Base-by-base conservation (phyloP, 306 rosid genomes). In the Cyamopsis tetragonoloba region DNA sequence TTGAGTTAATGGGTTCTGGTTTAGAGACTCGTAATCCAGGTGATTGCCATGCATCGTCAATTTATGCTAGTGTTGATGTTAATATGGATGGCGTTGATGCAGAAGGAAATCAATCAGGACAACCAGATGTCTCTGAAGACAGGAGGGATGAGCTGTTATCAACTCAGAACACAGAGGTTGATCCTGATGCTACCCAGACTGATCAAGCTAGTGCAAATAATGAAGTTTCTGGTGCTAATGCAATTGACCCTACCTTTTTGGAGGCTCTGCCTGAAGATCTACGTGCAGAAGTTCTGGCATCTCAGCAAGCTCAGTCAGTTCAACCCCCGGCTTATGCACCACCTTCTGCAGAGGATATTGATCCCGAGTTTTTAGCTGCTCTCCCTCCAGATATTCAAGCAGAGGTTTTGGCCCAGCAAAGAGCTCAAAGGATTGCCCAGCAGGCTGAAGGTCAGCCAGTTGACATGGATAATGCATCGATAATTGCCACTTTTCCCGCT, bases 391-490 rank as follows among this genome's bases (percentile, higher is more conserved):
- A 88, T 71, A 90, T 95, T 63, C 99, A 91, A 75, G 96, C 91
- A 57, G 99, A 95, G 81, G 97, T 95, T 70, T 83, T 95, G 87
- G 95, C 91, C 70, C 99, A 95, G 75, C 99, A 95, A 77, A 85
- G 95, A 74, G 96, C 95, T 51, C 99, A 95, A 72, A 86, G 97
- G 81, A 87, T 85, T 74, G 85, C 88, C 48, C 99, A 83, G 31
- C 96, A 82, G 83, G 96, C 95, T 54, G 99, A 95, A 82, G 99
- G 99, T 81, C 99, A 86, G 54, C 97, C 97, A 3, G 97, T 95
- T 77, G 99, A 95, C 73, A 90, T 95, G 99, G 97, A 95, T 62
- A 95, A 90, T 72, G 97, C 96, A 63, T 95, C 99, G 1, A 91
- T 95, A 64, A 95, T 95, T 85, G 97, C 99, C 58, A 90, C 99